Base-by-base conservation (phyloP, 1,139 yeast species). In the Yamadazyma siamensis region DNA sequence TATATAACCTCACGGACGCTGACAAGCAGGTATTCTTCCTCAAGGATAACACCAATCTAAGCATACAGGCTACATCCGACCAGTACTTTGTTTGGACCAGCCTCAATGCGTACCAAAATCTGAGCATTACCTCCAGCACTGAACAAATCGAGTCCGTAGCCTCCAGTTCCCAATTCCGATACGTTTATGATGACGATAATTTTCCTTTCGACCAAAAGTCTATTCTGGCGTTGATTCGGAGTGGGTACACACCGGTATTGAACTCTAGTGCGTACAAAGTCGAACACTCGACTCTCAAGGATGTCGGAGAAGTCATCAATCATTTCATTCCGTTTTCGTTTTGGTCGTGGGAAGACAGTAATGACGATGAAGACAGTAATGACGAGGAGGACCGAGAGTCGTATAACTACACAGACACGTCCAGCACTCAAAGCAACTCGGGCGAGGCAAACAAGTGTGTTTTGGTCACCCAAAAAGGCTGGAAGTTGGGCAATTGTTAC, bases 401-500 rank as follows among this genome's bases (percentile, higher is more conserved):
- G 2, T 14, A 28, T 11, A 29, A 26, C 20, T 15, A 12, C 9
- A 19, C 24, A 4, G 26, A 32, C 12, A 21, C 14, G 6, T 6
- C 14, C 6, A 12, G 15, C 5, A 5, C 7, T 5, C 19, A 20
- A 9, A 7, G 13, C 14, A 13, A 18, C 10, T 18, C 20, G 7
- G 21, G 10, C 15, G 39, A 58, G 7, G 82, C 83, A 0, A 65
- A 54, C 40, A 69, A 73, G 43, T 89, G 96, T 54, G 94, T 85
- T 0, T 62, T 70, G 0, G 45, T 78, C 10, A 57, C 54, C 8
- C 38, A 49, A 0, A 54, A 56, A 2, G 80, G 83, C 6, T 80
- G 87, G 82, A 32, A 36, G 5, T 77, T 80, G 0, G 71, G 66
- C 10, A 75, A 84, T 46, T 89, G 97, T 57, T 80, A 80, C 44